phyloP scores from a whole-genome alignment of 345 rosid species.

The Acer saccharum region DNA sequence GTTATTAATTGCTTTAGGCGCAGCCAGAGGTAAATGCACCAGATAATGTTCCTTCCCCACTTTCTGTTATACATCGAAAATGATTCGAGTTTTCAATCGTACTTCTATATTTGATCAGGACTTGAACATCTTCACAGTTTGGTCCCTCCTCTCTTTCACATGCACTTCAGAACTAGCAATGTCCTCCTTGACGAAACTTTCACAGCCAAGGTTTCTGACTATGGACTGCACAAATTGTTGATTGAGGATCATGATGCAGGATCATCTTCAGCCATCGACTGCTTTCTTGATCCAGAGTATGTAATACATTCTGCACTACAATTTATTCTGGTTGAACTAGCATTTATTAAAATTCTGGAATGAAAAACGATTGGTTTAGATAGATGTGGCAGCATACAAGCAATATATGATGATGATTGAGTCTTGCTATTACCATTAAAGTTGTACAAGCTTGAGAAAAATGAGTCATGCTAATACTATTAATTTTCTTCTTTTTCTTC shows the following conservation, averaged over 20 bases:
- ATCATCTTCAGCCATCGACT: slow-evolving; percentile 46
- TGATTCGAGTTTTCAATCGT: not conserved
- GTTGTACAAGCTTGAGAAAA: not conserved
- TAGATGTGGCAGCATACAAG: too few species aligned
- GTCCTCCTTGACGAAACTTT: slow-evolving; percentile 44
- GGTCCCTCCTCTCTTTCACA: slow-evolving; percentile 48
- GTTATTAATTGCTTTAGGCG: slow-evolving; percentile 41
- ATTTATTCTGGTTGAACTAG: too few species aligned
- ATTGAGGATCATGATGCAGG: slow-evolving; percentile 23
- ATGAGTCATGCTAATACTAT: not conserved
- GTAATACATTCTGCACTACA: slow-evolving; percentile 16
- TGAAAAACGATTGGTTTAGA: too few species aligned
- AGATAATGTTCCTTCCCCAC: not conserved
- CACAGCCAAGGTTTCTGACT: slow-evolving; percentile 46
- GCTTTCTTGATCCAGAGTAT: slow-evolving; percentile 53
- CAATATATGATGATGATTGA: not conserved
- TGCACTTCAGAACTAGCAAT: slow-evolving; percentile 52
- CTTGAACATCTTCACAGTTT: slow-evolving; percentile 50
- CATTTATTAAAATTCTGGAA: too few species aligned
- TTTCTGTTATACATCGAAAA: not conserved
- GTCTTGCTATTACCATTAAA: not conserved
- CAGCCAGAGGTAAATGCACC: slow-evolving; percentile 41
- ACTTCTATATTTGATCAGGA: slow-evolving; percentile 34
- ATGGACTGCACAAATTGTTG: slow-evolving; percentile 35
- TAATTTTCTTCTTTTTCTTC: not conserved